phyloP scores from a whole-genome alignment of 441 rosid genomes.

The Raphanus hybrid region DNA sequence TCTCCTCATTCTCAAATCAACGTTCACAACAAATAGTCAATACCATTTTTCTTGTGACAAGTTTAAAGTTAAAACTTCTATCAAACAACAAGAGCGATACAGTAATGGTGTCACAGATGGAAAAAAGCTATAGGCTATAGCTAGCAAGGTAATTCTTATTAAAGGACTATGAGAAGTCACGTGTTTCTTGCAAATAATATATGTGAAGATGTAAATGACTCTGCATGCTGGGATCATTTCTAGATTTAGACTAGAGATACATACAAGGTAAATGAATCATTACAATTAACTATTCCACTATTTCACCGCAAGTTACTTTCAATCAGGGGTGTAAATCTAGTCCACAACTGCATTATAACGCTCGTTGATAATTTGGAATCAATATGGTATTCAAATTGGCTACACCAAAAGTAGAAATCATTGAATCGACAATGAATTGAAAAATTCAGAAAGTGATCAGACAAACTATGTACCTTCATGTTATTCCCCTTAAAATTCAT shows the following conservation, averaged over 20 bases:
- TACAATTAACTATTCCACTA: background rate
- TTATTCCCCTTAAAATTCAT: slow-evolving; percentile 31
- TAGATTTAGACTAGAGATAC: background rate
- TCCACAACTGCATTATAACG: background rate
- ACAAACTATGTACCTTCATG: slow-evolving; percentile 42
- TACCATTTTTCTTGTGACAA: background rate
- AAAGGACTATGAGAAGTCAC: background rate
- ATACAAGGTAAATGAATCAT: background rate
- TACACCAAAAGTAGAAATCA: slow-evolving; percentile 28
- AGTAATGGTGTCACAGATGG: background rate
- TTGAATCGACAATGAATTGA: background rate
- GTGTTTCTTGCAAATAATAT: background rate
- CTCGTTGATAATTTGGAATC: background rate
- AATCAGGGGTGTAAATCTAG: background rate
- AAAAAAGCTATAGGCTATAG: background rate
- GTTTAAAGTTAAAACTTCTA: background rate
- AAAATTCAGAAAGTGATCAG: slow-evolving; percentile 27
- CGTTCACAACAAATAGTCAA: background rate
- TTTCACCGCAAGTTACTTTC: background rate
- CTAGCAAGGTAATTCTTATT: background rate
- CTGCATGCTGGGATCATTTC: background rate
- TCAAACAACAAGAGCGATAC: background rate
- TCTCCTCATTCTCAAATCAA: background rate
- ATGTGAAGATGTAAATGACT: background rate
- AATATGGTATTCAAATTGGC: background rate